Conservation (phyloP, 1,139 yeast genomes). For the Petasospora rhodanensis region DNA sequence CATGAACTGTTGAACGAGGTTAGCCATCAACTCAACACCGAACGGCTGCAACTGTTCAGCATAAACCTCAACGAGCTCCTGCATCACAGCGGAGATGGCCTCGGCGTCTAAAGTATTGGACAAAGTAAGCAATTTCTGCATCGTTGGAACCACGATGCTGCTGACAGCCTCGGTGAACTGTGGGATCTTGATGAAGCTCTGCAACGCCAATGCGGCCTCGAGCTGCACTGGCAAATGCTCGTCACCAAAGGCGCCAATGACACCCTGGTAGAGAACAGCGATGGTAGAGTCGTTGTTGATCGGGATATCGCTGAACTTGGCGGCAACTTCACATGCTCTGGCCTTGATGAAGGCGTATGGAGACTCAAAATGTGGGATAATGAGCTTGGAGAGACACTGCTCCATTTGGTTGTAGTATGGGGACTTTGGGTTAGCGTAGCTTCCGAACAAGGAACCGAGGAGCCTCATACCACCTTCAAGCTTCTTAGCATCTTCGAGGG, state of each 20-base stretch:
- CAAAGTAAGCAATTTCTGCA: constrained; percentile 71
- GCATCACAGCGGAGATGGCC: constrained; percentile 86
- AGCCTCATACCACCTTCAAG: constrained; percentile 80
- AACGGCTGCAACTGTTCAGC: constrained; percentile 90
- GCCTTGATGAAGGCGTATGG: constrained; percentile 73
- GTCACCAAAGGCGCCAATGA: constrained; percentile 56
- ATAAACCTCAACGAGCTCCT: constrained; percentile 88
- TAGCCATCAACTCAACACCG: constrained; percentile 80
- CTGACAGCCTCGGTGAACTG: constrained; percentile 67
- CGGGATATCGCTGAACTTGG: constrained; percentile 63
- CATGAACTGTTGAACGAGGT: constrained; percentile 75
- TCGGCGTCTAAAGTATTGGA: constrained; percentile 86
- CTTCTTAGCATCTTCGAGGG: constrained; percentile 58
- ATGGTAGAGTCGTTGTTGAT: constrained; percentile 48
- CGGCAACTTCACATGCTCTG: constrained; percentile 74
- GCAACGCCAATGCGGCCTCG: constrained; percentile 82
- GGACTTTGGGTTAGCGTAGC: constrained; percentile 49
- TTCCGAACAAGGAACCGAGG: constrained; percentile 65
- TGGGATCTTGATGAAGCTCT: constrained; percentile 64
- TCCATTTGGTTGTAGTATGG: constrained; percentile 69
- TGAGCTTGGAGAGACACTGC: constrained; percentile 53
- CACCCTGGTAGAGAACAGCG: constrained; percentile 58
- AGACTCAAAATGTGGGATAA: constrained; percentile 69
- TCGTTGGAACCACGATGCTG: constrained; percentile 67
- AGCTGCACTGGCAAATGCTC: constrained; percentile 72